Base-by-base conservation (phyloP, 768 basidiomycete genomes). In the Favolaschia claudopus region DNA sequence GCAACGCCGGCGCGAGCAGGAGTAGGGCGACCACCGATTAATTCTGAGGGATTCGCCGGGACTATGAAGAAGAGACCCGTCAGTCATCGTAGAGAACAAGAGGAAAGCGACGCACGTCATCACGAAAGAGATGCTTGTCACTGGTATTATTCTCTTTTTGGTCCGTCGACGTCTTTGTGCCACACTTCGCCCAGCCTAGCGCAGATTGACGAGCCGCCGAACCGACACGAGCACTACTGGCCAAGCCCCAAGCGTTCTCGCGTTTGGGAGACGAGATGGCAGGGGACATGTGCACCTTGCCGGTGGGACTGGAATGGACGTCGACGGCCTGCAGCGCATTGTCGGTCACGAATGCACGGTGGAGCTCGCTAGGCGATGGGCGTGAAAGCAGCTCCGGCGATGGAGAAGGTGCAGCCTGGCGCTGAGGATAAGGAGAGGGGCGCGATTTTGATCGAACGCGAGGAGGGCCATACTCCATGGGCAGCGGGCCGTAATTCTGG, bases 401-500 rank as follows among this genome's bases (percentile, higher is more conserved):
- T 3, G 43, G 8, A 4, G 38, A 15, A 78, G 67, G n/a, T n/a
- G n/a, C n/a, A n/a, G n/a, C 67, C 81, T 86, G 34, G 76, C 71
- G 12, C 76, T 67, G 73, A 32, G 91, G 89, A 60, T 93, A 93
- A 0, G 91, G 92, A 5, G 89, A 89, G 0, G 89, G 78, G 17
- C 92, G 80, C 25, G 91, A 92, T 27, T 83, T 82, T 1, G 88
- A 89, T 31, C 89, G 83, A 40, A 81, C 69, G 17, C 88, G 86
- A 47, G 79, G 85, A 24, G 82, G 80, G 5, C 86, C 84, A 19
- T 91, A 79, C 46, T 92, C 89, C 0, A 85, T 86, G 0, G 92
- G 87, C n/a, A 93, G 82, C 6, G 89, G 89, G 0, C 86, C 84
- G 48, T 84, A 93, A 49, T 77, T 89, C 71, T 89, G 80, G 32